These are phyloP conservation scores for Schwanniomyces vanrijiae DNA, from an alignment of 805 yeast genomes.

Conservation along the genomic window DNA sequence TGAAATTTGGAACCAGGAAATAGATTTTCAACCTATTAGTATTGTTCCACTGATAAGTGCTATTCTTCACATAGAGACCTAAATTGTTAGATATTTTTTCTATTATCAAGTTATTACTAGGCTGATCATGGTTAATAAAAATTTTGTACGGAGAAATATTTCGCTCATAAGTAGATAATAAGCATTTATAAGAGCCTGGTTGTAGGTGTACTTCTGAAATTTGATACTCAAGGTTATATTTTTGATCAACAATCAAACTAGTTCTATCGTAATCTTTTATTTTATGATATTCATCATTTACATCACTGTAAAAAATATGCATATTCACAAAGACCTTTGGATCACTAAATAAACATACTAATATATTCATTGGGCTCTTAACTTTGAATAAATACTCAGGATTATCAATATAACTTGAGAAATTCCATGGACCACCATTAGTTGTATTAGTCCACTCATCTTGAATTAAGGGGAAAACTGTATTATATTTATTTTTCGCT, in stretches of 20 bases:
- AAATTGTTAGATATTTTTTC: constrained; percentile 22
- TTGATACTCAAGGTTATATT: constrained; percentile 27
- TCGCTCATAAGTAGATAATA: constrained; percentile 47
- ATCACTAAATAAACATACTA: constrained; percentile 21
- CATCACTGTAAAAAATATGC: constrained; percentile 44
- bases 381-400: constrained; percentile 50
- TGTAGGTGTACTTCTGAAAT: constrained; percentile 17
- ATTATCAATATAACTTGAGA: constrained; percentile 47
- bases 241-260: constrained; percentile 32
- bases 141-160: constrained; percentile 31
- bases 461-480: constrained; percentile 15
- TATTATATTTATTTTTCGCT: constrained; percentile 26
- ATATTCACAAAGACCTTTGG: constrained; percentile 33
- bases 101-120: constrained; percentile 5
- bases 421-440: constrained; percentile 58
- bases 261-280: constrained; percentile 22
- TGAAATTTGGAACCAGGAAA: constrained; percentile 21
- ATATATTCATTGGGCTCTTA: constrained; percentile 11
- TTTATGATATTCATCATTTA: constrained; percentile 17
- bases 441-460: constrained; percentile 47
- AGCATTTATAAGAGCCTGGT: constrained; percentile 42
- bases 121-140: constrained; percentile 21
- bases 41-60: constrained; percentile 37
- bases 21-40: constrained; percentile 37
- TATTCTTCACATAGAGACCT: constrained; percentile 32